Evolutionary conservation across 1,139 yeast genomes (phyloP), one percentile per base, ranked within the genome.

Genomic region (Debaryomyces psychrophilus): DNA sequence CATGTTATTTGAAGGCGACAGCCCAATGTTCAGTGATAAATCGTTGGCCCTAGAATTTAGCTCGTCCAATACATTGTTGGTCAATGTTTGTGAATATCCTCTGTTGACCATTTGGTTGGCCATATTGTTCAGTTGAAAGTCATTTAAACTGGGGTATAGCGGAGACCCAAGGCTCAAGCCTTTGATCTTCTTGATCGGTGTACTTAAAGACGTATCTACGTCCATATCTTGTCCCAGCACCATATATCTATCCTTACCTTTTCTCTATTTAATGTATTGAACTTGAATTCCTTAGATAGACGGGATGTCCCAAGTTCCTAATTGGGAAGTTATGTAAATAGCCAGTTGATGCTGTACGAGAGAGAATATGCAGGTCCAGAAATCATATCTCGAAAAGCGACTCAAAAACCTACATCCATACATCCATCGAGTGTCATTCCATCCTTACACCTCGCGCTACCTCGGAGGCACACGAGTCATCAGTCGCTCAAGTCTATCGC

Each of bases 31-130:
- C 33, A 52, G 55, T 35, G 66, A 61, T 27, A 68, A 65, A 48
- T 67, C 68, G 26, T 51, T 57, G 17, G 76, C 75, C 31, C 77
- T 56, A 36, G 52, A 47, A 47, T 73, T 72, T 52, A 75, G 61
- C 50, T 75, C 79, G n/a, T 60, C 58, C 31, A 75, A 57, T 8
- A 75, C 79, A 40, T 70, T 71, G 48, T 65, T 65, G 44, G 77
- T 71, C 37, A 75, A 56, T 40, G 65, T 68, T 49, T 68, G 67
- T 6, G 77, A 71, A 55, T 72, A 75, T 5, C 79, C 80, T 49
- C 65, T 68, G 25, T 64, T 62, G 12, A 67, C 54, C 79, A 74
- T 74, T 36, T 61, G 55, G 27, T 31, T 36, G 15, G 41, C 37
- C 26, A 43, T 48, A 31, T 34, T 18, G 23, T 38, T 28, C 11